These are phyloP conservation scores for Suillus paluster DNA, from an alignment of 768 basidiomycete species.

Conservation along the genomic window DNA sequence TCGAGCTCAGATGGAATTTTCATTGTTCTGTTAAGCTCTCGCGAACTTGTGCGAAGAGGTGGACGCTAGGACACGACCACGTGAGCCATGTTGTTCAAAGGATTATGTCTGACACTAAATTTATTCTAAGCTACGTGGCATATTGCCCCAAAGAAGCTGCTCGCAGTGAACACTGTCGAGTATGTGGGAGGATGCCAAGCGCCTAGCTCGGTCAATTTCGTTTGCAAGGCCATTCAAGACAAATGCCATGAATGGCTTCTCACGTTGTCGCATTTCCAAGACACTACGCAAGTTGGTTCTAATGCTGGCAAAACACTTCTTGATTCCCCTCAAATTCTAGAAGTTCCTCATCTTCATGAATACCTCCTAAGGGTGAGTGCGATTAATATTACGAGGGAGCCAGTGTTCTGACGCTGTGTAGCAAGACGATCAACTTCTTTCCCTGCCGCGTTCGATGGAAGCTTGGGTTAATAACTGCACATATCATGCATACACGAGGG, in stretches of 20 bases:
- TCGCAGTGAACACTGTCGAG: not conserved
- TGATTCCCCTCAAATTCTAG: not conserved
- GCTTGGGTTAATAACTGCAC: not conserved
- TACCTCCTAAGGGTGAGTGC: not conserved
- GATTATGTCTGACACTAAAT: not conserved
- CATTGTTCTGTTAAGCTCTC: not conserved
- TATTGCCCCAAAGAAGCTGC: not conserved
- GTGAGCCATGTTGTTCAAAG: not conserved
- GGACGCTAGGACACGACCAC: not conserved
- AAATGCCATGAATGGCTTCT: conserved; percentile 1
- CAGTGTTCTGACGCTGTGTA: not conserved
- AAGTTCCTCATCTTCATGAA: not conserved
- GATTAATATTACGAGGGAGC: not conserved
- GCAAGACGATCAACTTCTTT: not conserved
- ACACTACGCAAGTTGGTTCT: not conserved
- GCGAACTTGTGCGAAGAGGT: not conserved
- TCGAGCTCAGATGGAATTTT: not conserved
- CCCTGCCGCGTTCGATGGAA: not conserved
- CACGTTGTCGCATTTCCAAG: not conserved
- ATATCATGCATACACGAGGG: not conserved
- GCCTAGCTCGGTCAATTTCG: not conserved
- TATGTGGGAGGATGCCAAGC: not conserved
- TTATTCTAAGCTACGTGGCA: not conserved
- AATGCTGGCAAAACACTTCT: not conserved
- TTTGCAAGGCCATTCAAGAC: not conserved